phyloP scores from a whole-genome alignment of 176 grass and related monocot genomes.

The Olyra latifolia region DNA sequence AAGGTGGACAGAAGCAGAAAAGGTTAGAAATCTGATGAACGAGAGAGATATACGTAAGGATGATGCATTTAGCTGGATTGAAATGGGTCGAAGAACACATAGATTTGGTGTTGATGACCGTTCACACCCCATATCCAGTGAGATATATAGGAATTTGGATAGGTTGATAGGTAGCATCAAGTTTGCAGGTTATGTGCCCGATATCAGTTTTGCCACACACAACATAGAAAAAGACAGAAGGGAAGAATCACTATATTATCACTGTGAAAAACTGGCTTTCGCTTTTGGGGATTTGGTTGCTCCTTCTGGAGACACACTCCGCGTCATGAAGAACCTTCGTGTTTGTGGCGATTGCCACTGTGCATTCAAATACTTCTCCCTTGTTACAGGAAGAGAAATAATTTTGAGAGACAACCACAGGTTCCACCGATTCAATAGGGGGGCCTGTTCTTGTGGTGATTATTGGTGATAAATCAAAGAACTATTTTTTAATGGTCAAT shows the following conservation, averaged over 20 bases:
- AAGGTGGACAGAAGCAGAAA: conserved; percentile 35
- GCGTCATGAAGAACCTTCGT: conserved; percentile 51
- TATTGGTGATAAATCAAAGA: conserved; percentile 42
- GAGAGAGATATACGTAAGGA: conserved; percentile 30
- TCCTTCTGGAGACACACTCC: conserved; percentile 26
- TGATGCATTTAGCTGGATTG: conserved; percentile 48
- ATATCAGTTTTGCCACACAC: conserved; percentile 44
- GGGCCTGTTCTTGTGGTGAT: conserved; percentile 43
- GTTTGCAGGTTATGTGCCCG: conserved; percentile 43
- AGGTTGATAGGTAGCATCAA: conserved; percentile 38
- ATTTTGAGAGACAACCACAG: conserved; percentile 44
- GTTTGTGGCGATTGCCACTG: conserved; percentile 47
- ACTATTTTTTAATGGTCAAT: neutral
- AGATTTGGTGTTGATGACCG: conserved; percentile 47
- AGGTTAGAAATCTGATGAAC: conserved; percentile 35
- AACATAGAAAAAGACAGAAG: conserved; percentile 23
- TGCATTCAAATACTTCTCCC: conserved; percentile 45
- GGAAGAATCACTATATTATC: conserved; percentile 43
- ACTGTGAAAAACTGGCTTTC: conserved; percentile 52
- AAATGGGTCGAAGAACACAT: conserved; percentile 32
- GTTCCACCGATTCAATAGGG: conserved; percentile 38
- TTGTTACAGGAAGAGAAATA: conserved; percentile 41
- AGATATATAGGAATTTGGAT: conserved; percentile 41
- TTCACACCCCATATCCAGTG: conserved; percentile 35
- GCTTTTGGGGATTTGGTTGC: conserved; percentile 45